Evolutionary conservation across 495 filamentous ascomycete genomes (phyloP).

Genomic region (Hamigera avellanea): DNA sequence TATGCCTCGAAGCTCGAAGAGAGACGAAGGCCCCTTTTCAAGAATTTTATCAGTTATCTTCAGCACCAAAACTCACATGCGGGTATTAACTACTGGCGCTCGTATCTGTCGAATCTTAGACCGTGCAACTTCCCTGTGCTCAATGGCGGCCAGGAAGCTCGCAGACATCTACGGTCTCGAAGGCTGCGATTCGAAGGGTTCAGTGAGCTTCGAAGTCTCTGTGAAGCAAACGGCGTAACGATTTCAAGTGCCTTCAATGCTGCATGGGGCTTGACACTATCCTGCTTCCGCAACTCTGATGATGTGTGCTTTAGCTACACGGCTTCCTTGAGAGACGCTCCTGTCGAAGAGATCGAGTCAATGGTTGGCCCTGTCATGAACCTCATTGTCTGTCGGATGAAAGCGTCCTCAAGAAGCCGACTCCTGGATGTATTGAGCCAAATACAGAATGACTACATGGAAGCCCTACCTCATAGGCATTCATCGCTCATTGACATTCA

Average conservation of each 20-base stretch:
- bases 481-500: slow-evolving; percentile 43
- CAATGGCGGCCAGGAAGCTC: slow-evolving; percentile 16
- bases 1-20: slow-evolving; percentile 30
- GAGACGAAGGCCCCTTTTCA: slow-evolving; percentile 36
- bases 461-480: slow-evolving; percentile 34
- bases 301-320: slow-evolving; percentile 46
- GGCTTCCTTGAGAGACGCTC: slow-evolving; percentile 37
- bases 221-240: slow-evolving; percentile 36
- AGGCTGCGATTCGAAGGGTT: slow-evolving; percentile 20
- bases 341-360: slow-evolving; percentile 31
- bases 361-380: slow-evolving; percentile 44
- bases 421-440: slow-evolving; percentile 22
- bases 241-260: slow-evolving; percentile 40
- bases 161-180: slow-evolving; percentile 21
- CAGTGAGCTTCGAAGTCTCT: slow-evolving; percentile 24
- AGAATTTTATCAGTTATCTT: slow-evolving; percentile 41
- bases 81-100: slow-evolving; percentile 42
- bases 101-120: slow-evolving; percentile 33
- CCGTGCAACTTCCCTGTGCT: slow-evolving; percentile 42
- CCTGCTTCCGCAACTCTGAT: slow-evolving; percentile 33
- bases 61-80: slow-evolving; percentile 19
- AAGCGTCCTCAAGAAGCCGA: slow-evolving; percentile 11
- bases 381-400: slow-evolving; percentile 40
- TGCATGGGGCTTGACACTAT: slow-evolving; percentile 42
- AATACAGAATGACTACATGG: slow-evolving; percentile 40